Conservation (phyloP, 2,329 filamentous ascomycete species). For the Neodidymelliopsis sp. region DNA sequence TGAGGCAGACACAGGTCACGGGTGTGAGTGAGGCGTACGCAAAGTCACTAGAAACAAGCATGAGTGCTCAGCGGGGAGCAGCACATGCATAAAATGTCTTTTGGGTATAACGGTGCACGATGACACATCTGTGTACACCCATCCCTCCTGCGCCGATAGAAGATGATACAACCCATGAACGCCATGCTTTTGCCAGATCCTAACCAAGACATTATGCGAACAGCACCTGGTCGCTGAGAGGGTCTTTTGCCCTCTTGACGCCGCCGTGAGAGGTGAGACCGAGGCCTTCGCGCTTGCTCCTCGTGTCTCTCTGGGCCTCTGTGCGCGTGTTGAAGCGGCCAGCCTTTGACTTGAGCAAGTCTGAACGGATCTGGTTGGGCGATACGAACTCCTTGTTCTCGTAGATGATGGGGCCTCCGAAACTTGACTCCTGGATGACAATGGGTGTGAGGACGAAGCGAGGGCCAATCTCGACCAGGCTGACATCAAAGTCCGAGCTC, state of each 20-base stretch:
- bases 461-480: constrained; percentile 90
- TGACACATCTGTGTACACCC: constrained; percentile 4
- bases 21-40: constrained; percentile 53
- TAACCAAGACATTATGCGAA: constrained; percentile 66
- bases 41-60: constrained; percentile 40
- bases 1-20: constrained; percentile 46
- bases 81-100: constrained; percentile 26
- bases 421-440: constrained; percentile 92
- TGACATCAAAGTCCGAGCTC: constrained; percentile 73
- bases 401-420: constrained; percentile 95
- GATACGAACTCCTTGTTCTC: constrained; percentile 98
- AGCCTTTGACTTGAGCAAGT: constrained; percentile 78
- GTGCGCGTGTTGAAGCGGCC: constrained; percentile 77
- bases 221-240: constrained; percentile 77
- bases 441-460: constrained; percentile 93
- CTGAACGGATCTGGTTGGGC: constrained; percentile 90
- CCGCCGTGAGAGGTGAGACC: constrained; percentile 75
- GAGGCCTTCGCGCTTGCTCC: constrained; percentile 77
- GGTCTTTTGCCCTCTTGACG: constrained; percentile 68
- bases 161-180: constrained; percentile 23
- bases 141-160: constrained; percentile 15
- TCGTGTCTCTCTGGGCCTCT: constrained; percentile 75
- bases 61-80: constrained; percentile 35
- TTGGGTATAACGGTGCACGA: constrained; percentile 34
- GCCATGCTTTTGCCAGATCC: constrained; percentile 26